phyloP scores from a whole-genome alignment of 306 rosid species.

The Medicago ruthenica region DNA sequence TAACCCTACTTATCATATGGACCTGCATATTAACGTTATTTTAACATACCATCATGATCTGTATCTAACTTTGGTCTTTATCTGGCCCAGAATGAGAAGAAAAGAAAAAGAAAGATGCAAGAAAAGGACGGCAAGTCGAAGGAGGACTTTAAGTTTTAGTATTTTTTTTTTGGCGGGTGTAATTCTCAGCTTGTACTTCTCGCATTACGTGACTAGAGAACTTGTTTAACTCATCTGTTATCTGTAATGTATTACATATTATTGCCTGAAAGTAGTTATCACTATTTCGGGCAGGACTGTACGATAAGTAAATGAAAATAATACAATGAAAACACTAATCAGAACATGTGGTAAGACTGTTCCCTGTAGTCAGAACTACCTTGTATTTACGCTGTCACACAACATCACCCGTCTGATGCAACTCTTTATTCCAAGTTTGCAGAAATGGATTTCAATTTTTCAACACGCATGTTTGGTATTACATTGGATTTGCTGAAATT shows the following conservation, averaged over 20 bases:
- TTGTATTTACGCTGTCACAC: background rate
- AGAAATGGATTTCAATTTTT: too few relatives aligned
- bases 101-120: constrained; percentile 95
- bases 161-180: constrained; percentile 28
- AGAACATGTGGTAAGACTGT: background rate
- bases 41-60: constrained; percentile 12
- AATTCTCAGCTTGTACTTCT: constrained; percentile 23
- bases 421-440: too few relatives aligned
- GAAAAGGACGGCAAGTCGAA: constrained; percentile 95
- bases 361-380: too few relatives aligned
- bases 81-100: constrained; percentile 84
- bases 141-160: constrained; percentile 92
- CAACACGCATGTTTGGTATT: too few relatives aligned
- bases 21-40: background rate
- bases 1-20: background rate
- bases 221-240: constrained; percentile 31
- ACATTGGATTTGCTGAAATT: too few relatives aligned
- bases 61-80: background rate
- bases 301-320: constrained; percentile 4
- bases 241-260: too few relatives aligned
- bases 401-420: too few relatives aligned
- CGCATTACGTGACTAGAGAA: constrained; percentile 24
- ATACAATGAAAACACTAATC: constrained; percentile 13
- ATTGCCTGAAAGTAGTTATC: constrained; percentile 17
- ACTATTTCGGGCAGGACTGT: constrained; percentile 13